Evolutionary conservation across 495 filamentous ascomycete species (phyloP).

Genomic region (Tuber melanosporum): DNA sequence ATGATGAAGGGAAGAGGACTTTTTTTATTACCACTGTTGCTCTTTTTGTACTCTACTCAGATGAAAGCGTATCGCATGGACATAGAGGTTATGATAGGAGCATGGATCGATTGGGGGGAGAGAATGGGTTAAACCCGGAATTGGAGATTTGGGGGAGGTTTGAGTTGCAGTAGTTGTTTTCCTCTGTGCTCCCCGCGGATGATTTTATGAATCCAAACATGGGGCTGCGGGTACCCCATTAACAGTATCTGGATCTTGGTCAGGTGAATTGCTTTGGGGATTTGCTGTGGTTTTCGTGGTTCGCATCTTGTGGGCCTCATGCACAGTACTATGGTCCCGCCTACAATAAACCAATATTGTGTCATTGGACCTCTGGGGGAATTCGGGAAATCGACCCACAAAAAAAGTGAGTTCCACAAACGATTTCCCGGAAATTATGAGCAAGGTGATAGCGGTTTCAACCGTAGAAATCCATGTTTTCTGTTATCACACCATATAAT

Average conservation of each 20-base stretch:
- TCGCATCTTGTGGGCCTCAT: neutral
- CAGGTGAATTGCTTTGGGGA: neutral
- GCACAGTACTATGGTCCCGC: no score
- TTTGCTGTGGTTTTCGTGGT: neutral
- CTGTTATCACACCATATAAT: no score
- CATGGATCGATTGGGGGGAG: neutral
- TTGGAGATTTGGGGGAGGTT: neutral
- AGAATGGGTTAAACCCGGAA: neutral
- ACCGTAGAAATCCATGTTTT: no score
- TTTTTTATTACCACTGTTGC: neutral
- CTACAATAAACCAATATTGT: no score
- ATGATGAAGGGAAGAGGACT: neutral
- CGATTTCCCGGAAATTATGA: no score
- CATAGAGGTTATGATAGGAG: neutral
- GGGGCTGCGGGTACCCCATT: neutral
- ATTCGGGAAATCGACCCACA: no score
- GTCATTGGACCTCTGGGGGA: no score
- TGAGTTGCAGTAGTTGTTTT: neutral
- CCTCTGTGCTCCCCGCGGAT: neutral
- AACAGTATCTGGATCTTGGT: neutral
- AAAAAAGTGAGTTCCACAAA: no score
- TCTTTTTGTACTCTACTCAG: conserved; percentile 1
- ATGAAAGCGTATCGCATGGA: neutral
- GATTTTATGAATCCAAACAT: neutral
- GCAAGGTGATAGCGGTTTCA: no score